Evolutionary conservation across 495 filamentous ascomycete species (phyloP).

Genomic region (Ascodesmis nigricans): DNA sequence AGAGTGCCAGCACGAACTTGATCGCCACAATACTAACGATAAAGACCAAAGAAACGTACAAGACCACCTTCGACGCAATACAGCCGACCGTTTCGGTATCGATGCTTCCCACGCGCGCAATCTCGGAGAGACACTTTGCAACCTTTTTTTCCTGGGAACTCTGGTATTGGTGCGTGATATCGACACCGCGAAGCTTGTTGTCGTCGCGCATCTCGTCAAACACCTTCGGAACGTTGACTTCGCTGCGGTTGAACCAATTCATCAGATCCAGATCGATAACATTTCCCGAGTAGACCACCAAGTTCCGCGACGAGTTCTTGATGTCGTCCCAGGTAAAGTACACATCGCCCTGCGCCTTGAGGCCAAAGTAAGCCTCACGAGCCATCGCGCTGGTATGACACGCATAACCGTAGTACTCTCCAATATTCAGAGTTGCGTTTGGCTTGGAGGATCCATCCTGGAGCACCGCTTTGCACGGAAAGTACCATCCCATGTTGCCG

Average conservation of each 20-base stretch:
- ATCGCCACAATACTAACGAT: conserved; percentile 74
- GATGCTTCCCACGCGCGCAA: conserved; percentile 84
- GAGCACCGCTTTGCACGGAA: conserved; percentile 76
- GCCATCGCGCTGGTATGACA: conserved; percentile 58
- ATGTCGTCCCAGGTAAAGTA: conserved; percentile 95
- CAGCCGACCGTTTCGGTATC: conserved; percentile 94
- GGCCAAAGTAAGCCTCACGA: conserved; percentile 50
- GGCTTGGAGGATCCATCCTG: conserved; percentile 71
- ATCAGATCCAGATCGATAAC: conserved; percentile 86
- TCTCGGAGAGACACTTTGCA: conserved; percentile 69
- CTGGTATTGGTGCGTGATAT: conserved; percentile 75
- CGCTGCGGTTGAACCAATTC: conserved; percentile 64
- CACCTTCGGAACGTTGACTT: conserved; percentile 54
- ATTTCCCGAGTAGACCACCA: conserved; percentile 80
- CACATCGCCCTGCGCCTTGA: conserved; percentile 44
- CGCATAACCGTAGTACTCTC: conserved; percentile 51
- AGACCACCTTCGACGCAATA: conserved; percentile 90
- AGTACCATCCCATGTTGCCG: conserved; percentile 83
- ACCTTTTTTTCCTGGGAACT: conserved; percentile 51
- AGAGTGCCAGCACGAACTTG: conserved; percentile 71
- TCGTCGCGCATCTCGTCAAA: conserved; percentile 70
- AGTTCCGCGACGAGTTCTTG: conserved; percentile 65
- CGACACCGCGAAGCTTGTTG: conserved; percentile 54
- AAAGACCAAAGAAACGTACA: conserved; percentile 82
- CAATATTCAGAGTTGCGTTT: conserved; percentile 45